These are phyloP conservation scores for Xylaria bambusicola DNA, from an alignment of 495 filamentous ascomycete genomes.

Conservation along the genomic window DNA sequence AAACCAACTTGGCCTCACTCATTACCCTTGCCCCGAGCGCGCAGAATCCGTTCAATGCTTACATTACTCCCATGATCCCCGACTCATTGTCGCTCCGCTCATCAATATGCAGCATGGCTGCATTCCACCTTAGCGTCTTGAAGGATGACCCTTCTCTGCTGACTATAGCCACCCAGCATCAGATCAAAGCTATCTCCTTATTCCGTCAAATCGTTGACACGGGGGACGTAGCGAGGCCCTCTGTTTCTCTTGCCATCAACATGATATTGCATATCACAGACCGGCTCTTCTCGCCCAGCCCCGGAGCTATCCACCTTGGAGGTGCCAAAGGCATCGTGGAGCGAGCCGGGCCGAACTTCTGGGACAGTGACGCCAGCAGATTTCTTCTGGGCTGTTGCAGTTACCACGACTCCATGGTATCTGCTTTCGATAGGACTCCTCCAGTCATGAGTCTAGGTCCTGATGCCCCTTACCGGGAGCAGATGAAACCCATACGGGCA, in stretches of 20 bases:
- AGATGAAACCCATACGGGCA: conserved; percentile 26
- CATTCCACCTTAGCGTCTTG: conserved; percentile 29
- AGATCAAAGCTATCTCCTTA: conserved; percentile 24
- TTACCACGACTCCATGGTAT: conserved; percentile 32
- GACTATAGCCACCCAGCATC: conserved; percentile 26
- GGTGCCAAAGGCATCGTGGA: conserved; percentile 33
- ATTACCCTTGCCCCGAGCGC: conserved; percentile 29
- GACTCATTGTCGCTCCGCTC: conserved; percentile 29
- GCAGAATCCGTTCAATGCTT: conserved; percentile 29
- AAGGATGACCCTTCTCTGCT: conserved; percentile 25
- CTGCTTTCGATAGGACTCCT: conserved; percentile 25
- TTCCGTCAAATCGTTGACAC: conserved; percentile 27
- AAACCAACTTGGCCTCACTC: conserved; percentile 27
- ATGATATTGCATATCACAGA: conserved; percentile 34
- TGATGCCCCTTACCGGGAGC: conserved; percentile 20
- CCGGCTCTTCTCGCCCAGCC: conserved; percentile 30
- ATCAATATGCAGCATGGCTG: conserved; percentile 32
- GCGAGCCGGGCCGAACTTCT: conserved; percentile 13
- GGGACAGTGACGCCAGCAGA: conserved; percentile 20
- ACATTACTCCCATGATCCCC: conserved; percentile 32
- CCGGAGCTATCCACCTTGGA: conserved; percentile 31
- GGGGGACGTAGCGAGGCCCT: conserved; percentile 22
- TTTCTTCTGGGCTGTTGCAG: conserved; percentile 34
- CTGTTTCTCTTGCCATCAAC: conserved; percentile 31
- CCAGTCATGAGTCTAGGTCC: conserved; percentile 29